A percentile compares a stretch with the other conserved stretches of the same genome.
phyloP scores from a whole-genome alignment of 1,284 basidiomycete genomes.

The Phellopilus nigrolimitatus region DNA sequence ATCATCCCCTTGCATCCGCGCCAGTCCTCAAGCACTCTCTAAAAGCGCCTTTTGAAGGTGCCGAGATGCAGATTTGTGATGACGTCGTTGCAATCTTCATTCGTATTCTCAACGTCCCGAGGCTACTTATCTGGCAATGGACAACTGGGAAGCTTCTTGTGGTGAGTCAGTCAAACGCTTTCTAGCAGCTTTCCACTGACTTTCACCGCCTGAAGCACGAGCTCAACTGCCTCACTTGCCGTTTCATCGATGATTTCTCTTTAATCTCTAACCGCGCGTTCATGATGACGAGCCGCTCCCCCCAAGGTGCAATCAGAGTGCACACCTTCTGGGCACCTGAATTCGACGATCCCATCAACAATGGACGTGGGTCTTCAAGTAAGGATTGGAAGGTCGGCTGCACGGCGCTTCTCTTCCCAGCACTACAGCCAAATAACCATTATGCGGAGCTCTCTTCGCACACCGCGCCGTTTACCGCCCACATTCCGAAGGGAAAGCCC shows the following conservation, averaged over 20 bases:
- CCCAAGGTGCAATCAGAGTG: conserved; percentile 36
- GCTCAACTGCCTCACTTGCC: neutral
- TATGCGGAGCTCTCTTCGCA: conserved; percentile 14
- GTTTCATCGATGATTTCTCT: conserved; percentile 38
- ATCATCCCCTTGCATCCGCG: conserved; percentile 35
- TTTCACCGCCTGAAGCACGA: neutral
- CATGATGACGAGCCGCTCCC: conserved; percentile 34
- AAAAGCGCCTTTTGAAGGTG: conserved; percentile 26
- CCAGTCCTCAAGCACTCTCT: conserved; percentile 28
- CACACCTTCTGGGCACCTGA: conserved; percentile 30
- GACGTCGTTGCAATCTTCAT: conserved; percentile 48
- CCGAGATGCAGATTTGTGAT: conserved; percentile 45
- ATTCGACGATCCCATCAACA: too few relatives aligned
- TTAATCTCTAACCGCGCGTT: conserved; percentile 43
- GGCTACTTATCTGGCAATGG: conserved; percentile 54
- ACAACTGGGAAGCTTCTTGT: conserved; percentile 38
- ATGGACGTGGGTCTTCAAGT: too few relatives aligned
- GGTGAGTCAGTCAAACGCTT: conserved; percentile 31
- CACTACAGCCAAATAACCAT: conserved; percentile 10
- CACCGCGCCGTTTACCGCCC: conserved; percentile 35
- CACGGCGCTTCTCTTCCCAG: conserved; percentile 12
- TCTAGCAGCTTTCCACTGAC: neutral
- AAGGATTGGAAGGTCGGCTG: conserved; percentile 5
- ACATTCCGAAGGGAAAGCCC: conserved; percentile 27
- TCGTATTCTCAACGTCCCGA: conserved; percentile 29